These are phyloP conservation scores for Heliamphora exappendiculata DNA, from an alignment of 148 eudicot species.

Conservation along the genomic window DNA sequence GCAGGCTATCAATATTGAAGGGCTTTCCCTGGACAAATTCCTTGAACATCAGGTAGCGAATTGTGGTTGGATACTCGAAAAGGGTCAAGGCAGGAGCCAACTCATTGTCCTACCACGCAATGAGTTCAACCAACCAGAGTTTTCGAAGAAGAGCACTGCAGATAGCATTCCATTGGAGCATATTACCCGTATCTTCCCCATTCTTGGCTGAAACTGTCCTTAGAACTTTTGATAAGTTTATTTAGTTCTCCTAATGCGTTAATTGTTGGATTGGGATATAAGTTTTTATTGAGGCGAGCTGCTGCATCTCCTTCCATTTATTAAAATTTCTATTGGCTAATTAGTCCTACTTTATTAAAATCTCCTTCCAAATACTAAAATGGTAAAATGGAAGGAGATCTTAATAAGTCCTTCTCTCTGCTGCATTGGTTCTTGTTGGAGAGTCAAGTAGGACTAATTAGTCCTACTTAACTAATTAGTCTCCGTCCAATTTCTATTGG, in stretches of 20 bases:
- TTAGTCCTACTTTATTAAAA: neutral
- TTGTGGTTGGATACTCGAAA: slow-evolving; percentile 71
- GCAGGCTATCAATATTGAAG: slow-evolving; percentile 86
- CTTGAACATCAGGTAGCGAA: slow-evolving; percentile 65
- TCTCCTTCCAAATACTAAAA: too few relatives aligned
- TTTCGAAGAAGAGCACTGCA: slow-evolving; percentile 68
- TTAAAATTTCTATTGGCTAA: neutral
- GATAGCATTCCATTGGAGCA: slow-evolving; percentile 72
- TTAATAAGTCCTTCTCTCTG: too few relatives aligned
- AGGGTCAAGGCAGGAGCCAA: slow-evolving; percentile 54
- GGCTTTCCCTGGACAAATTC: slow-evolving; percentile 75
- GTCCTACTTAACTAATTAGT: too few relatives aligned
- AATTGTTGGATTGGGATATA: neutral
- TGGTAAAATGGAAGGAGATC: too few relatives aligned
- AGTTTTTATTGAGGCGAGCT: neutral
- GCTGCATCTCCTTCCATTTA: neutral
- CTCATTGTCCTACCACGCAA: slow-evolving; percentile 51
- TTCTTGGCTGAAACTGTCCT: slow-evolving; percentile 48
- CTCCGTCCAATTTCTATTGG: too few relatives aligned
- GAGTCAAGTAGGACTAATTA: too few relatives aligned
- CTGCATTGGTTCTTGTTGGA: too few relatives aligned
- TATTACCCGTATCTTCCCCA: slow-evolving; percentile 75
- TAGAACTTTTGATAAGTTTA: neutral
- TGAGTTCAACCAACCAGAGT: slow-evolving; percentile 84
- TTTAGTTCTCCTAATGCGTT: neutral